Base-by-base conservation (phyloP, 2,329 filamentous ascomycete species). In the Pezicula carpinea region DNA sequence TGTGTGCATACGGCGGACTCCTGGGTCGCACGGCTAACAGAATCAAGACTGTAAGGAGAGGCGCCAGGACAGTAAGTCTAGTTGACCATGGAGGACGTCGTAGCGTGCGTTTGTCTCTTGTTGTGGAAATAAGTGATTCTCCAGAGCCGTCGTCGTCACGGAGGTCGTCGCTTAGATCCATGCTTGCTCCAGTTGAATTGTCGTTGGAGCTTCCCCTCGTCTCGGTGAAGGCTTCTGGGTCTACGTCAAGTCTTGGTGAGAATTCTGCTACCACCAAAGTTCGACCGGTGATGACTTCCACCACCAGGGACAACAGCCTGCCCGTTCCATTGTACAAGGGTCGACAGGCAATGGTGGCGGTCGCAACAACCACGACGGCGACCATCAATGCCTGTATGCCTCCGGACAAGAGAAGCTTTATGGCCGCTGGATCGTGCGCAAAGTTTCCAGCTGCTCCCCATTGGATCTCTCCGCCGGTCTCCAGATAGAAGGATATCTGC, bases 401-500 rank as follows among this genome's bases (percentile, higher is more conserved):
- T 35, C 65, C 66, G 36, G 63, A 66, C 32, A 67, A 50, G 23
- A 68, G 54, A 18, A 68, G 60, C 48, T 64, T 64, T 55, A 67
- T 63, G 11, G 64, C 66, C 6, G 60, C 64, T 7, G 64, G 63
- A 44, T 68, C 66, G 11, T 53, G 59, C 10, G 66, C 51, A 48
- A 69, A 60, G 49, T 59, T 68, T 47, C 54, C 55, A 29, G 60
- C 60, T 31, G 64, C 62, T 29, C 58, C 56, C 66, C 66, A 69
- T 51, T 64, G 61, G 42, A 69, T 64, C 49, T 69, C 66, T 29
- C 63, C 63, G 6, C 66, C 66, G 2, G 66, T 69, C 47, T 68
- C 64, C 42, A 66, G 52, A 48, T 65, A 69, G 54, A 69, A 69
- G 29, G 63, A 63, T 43, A 69, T 63, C 48, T 66, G 64, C 13